Percentiles rank a stretch among this genome's conserved stretches.
These are phyloP conservation scores for Trapa incisa DNA, from an alignment of 345 rosid species.

Conservation along the genomic window DNA sequence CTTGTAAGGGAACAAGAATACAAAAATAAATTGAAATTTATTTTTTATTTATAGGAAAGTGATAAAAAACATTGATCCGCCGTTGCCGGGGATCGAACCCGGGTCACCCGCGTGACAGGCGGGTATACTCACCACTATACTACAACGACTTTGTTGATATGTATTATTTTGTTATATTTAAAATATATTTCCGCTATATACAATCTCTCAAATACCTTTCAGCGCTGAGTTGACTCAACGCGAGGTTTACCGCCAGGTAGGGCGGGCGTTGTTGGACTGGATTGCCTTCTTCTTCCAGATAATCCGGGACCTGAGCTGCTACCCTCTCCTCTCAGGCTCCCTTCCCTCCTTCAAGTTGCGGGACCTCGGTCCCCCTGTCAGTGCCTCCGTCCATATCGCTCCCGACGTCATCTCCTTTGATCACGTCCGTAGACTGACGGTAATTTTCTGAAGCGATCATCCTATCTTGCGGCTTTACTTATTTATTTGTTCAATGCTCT, in stretches of 20 bases:
- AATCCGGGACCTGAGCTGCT: slow-evolving; percentile 54
- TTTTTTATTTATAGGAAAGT: no score
- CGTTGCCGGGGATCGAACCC: slow-evolving; percentile 98
- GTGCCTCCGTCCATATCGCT: slow-evolving; percentile 23
- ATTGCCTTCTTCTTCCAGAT: slow-evolving; percentile 63
- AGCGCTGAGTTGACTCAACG: slow-evolving; percentile 90
- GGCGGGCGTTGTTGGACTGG: slow-evolving; percentile 65
- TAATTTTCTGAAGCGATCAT: slow-evolving; percentile 6
- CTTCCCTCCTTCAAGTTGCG: slow-evolving; percentile 45
- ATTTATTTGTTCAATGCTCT: no score
- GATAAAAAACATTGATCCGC: slow-evolving; percentile 14
- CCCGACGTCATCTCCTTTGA: slow-evolving; percentile 1
- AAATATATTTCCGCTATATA: no score
- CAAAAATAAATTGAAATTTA: no score
- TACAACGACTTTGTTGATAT: slow-evolving; percentile 44
- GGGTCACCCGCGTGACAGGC: slow-evolving; percentile 98
- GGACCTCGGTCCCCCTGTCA: slow-evolving; percentile 42
- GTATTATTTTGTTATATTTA: no score
- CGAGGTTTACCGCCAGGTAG: slow-evolving; percentile 58
- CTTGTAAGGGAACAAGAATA: no score
- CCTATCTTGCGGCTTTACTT: no score
- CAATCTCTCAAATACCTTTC: no score
- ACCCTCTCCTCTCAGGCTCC: slow-evolving; percentile 50
- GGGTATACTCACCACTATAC: slow-evolving; percentile 94
- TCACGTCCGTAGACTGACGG: slow-evolving; percentile 44